Conservation (phyloP, 2,329 filamentous ascomycete genomes). For the Myriangium duriaei region DNA sequence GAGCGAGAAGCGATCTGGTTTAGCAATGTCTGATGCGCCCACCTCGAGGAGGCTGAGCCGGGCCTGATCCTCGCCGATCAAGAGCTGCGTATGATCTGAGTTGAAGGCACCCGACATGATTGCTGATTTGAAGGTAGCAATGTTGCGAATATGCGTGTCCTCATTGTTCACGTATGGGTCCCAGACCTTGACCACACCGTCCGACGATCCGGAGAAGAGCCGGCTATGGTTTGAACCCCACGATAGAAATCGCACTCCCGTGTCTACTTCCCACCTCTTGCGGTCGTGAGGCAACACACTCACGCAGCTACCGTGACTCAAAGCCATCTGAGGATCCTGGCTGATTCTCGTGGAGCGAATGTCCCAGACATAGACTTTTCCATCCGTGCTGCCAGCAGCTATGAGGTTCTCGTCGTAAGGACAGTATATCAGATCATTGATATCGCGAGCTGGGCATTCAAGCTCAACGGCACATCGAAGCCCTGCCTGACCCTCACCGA, state of each 20-base stretch:
- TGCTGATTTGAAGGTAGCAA: constrained; percentile 37
- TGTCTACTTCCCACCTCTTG: constrained; percentile 40
- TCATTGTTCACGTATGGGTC: constrained; percentile 40
- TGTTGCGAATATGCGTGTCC: constrained; percentile 40
- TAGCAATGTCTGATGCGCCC: constrained; percentile 22
- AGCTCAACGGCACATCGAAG: constrained; percentile 31
- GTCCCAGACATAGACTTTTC: constrained; percentile 50
- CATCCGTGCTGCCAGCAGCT: constrained; percentile 48
- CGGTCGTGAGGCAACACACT: constrained; percentile 33
- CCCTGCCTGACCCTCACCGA: constrained; percentile 29
- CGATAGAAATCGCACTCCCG: constrained; percentile 44
- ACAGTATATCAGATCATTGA: constrained; percentile 43
- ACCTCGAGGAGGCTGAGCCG: constrained; percentile 40
- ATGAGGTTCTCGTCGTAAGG: constrained; percentile 39
- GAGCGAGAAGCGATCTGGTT: constrained; percentile 22
- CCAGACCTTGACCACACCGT: constrained; percentile 49
- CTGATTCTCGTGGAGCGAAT: constrained; percentile 28
- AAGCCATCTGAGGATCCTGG: constrained; percentile 33
- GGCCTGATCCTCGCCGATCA: constrained; percentile 46
- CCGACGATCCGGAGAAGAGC: constrained; percentile 48
- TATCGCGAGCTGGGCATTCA: constrained; percentile 47
- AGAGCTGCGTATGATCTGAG: constrained; percentile 40
- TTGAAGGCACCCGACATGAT: constrained; percentile 48
- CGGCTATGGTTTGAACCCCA: constrained; percentile 42
- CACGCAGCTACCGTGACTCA: constrained; percentile 40